Evolutionary conservation across 768 basidiomycete genomes (phyloP), one percentile per base, ranked within the genome.

Genomic region (Lactifluus piperatus): DNA sequence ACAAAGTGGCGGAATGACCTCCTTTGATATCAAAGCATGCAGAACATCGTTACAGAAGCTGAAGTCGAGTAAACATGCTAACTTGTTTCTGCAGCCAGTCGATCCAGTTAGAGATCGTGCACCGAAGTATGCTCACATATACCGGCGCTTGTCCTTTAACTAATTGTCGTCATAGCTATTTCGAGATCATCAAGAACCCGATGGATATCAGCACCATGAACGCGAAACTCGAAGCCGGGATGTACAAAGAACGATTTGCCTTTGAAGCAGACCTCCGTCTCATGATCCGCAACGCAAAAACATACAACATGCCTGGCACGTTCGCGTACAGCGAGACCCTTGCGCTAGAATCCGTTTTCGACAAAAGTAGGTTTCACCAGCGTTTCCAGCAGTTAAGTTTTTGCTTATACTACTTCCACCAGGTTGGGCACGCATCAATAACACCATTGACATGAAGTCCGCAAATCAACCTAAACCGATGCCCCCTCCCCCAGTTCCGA

Each of bases 171-270:
- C 9, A 41, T 60, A 95, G 94, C 65, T 98, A 98, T 70, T 92
- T 93, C 67, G 85, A 89, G 54, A 74, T 94, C 58, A 86, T 99
- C 71, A 89, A 89, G 71, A 78, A 87, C 11, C 95, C 97, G 0
- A 97, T 99, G 91, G 97, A 99, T 68, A 77, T 98, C 18, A 85
- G 85, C 52, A 93, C 94, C 0, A 88, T 95, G 77, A 76, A 79
- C 27, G 87, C 87, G 37, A 97, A 95, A 70, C 74, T 98, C 11
- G 85, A 89, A 65, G 84, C 81, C 56, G 93, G 94, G 6, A 80
- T 86, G 72, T 98, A 97, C 74, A 80, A 83, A 61, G 84, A 89
- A 66, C 84, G 93, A 10, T 83, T 85, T 66, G 86, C 79, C 14
- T 95, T 98, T 70, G 85, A 86, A 63, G 76, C 80, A 27, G 97